Conservation (phyloP, 2,329 filamentous ascomycete genomes). For the Colletotrichum sp. region DNA sequence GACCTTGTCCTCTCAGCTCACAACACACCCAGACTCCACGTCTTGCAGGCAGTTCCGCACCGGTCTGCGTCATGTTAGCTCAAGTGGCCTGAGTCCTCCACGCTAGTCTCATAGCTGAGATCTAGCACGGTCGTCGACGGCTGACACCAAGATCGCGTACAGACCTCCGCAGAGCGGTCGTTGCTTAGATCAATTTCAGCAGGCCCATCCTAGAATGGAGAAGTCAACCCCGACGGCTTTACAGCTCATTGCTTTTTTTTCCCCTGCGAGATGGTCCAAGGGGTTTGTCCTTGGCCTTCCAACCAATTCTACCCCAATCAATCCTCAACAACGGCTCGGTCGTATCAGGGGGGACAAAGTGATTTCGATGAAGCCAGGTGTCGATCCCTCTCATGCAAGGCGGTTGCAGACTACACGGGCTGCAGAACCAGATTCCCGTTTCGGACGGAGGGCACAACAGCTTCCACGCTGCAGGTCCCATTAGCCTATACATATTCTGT, state of each 20-base stretch:
- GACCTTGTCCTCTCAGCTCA: background rate
- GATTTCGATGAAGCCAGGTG: background rate
- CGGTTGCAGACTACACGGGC: background rate
- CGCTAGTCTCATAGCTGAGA: background rate
- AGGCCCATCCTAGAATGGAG: background rate
- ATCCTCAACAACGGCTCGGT: background rate
- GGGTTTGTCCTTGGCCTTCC: background rate
- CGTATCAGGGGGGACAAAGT: background rate
- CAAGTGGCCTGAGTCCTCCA: background rate
- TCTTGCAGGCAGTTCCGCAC: background rate
- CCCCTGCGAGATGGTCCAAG: background rate
- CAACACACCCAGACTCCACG: background rate
- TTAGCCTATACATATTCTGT: background rate
- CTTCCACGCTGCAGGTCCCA: background rate
- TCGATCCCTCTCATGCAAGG: constrained; percentile 4
- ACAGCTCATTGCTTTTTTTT: background rate
- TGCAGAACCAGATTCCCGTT: background rate
- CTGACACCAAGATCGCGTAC: background rate
- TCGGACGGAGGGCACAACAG: background rate
- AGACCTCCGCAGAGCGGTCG: background rate
- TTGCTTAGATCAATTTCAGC: background rate
- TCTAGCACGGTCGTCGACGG: background rate
- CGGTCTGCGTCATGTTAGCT: background rate
- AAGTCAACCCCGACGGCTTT: background rate
- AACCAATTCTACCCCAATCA: background rate